Evolutionary conservation across 1,284 basidiomycete genomes (phyloP).

Genomic region (Ceratobasidium theobromae): DNA sequence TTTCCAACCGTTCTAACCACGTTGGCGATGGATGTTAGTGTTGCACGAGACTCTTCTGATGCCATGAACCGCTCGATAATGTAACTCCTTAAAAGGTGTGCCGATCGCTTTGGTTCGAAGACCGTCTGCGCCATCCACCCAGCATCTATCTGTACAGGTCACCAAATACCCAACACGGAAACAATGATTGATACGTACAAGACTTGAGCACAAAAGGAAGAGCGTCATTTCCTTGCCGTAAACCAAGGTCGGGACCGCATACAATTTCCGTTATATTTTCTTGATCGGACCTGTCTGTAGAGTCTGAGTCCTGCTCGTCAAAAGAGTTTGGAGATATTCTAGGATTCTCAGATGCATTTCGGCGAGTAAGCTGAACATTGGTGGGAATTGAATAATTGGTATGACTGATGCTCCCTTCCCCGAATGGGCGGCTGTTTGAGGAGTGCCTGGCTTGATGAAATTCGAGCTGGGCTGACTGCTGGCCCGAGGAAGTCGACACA

Average conservation of each 20-base stretch:
- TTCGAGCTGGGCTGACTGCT: background rate
- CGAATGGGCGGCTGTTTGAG: background rate
- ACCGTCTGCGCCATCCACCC: conserved; percentile 8
- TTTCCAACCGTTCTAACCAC: background rate
- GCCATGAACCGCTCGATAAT: conserved; percentile 4
- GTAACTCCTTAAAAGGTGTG: conserved; percentile 5
- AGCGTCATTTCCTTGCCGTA: conserved; percentile 5
- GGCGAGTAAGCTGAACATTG: background rate
- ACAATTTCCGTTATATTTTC: conserved; percentile 18
- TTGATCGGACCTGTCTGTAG: conserved; percentile 17
- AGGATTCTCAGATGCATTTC: background rate
- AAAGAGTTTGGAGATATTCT: background rate
- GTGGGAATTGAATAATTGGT: background rate
- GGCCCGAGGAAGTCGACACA: background rate
- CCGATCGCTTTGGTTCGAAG: conserved; percentile 17
- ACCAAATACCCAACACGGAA: background rate
- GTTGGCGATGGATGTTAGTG: conserved; percentile 5
- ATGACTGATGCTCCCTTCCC: background rate
- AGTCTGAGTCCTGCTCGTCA: background rate
- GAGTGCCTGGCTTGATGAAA: conserved; percentile 1
- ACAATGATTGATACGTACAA: background rate
- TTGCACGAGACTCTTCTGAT: conserved; percentile 17
- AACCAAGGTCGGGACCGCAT: background rate
- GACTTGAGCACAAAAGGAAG: conserved; percentile 27
- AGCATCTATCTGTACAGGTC: background rate